Base-by-base conservation (phyloP, 78 protist species). In the Dictyostelium discoideum region DNA sequence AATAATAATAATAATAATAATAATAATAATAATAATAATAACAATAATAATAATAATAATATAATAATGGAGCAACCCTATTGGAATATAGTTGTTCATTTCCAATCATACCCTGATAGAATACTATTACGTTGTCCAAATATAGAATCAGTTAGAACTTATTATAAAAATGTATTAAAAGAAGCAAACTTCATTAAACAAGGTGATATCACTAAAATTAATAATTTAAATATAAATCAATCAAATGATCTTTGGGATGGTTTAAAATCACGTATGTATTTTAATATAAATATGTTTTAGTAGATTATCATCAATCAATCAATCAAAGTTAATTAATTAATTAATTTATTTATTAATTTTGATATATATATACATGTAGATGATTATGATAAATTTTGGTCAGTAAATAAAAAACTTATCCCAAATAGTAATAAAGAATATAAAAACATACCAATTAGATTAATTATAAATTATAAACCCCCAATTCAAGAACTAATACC, bases 211-310 rank as follows among this genome's bases (percentile, higher is more conserved):
- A 90, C 69, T 42, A 90, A 90, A 63, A 72, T 80, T 16, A 90
- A 90, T 82, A 90, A 90, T 72, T 44, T 90, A 65, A 90, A 46
- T 82, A 90, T 90, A 18, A 90, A 82, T 69, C 95, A 90, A 90
- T 44, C 95, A 14, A 90, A 90, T 82, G 95, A 90, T 26, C 84
- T 90, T 11, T 90, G 95, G 95, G 95, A 90, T 90, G 95, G 95
- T 32, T 50, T 90, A 67, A 90, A 44, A 82, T 50, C 40, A 22
- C 95, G 95, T 90, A 90, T 5, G 94, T 89, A 65, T 50, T 57
- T 48, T 76, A 76, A 10, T 76, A 39, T 40, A 10, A 29, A 26
- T 26, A 29, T 13, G 8, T 20, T n/a, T 24, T 8, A 32, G 37
- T 32, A 32, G 37, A 16, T 7, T 74, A 26, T 37, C 32, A 74